These are phyloP conservation scores for Scleromitrula shiraiana DNA, from an alignment of 2,329 filamentous ascomycete species.

Conservation along the genomic window DNA sequence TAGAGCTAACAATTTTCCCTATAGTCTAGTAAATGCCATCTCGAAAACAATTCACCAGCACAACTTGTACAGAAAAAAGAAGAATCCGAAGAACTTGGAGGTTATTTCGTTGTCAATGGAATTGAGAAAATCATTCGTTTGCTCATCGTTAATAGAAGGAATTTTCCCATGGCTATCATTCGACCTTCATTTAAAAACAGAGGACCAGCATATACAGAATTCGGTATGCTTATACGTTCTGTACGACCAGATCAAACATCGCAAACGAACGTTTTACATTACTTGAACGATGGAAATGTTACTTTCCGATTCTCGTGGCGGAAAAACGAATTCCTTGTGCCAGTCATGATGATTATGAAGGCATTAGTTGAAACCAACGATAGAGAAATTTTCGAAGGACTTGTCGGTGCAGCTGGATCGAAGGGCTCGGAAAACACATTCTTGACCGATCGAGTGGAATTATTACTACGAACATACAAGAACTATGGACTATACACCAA, in stretches of 20 bases:
- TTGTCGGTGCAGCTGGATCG: conserved; percentile 70
- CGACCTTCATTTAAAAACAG: conserved; percentile 84
- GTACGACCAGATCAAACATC: conserved; percentile 97
- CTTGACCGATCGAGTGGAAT: conserved; percentile 86
- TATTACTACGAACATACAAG: conserved; percentile 90
- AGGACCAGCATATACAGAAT: conserved; percentile 80
- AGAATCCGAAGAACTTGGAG: conserved; percentile 91
- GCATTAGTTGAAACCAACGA: conserved; percentile 94
- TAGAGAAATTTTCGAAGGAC: conserved; percentile 87
- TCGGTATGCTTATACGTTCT: conserved; percentile 83
- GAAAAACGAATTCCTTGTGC: conserved; percentile 94
- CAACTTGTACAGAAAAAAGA: conserved; percentile 81
- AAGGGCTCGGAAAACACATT: conserved; percentile 82
- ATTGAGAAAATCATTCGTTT: conserved; percentile 95
- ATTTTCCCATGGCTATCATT: conserved; percentile 91
- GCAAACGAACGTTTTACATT: conserved; percentile 94
- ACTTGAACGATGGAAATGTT: conserved; percentile 89
- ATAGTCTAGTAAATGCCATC: conserved; percentile 82
- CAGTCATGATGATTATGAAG: conserved; percentile 94
- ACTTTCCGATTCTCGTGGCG: conserved; percentile 97
- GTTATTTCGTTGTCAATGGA: conserved; percentile 96
- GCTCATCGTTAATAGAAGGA: conserved; percentile 81
- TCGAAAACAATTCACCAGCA: conserved; percentile 76
- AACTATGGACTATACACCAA: conserved; percentile 76
- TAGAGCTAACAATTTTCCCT: conserved; percentile 19